A percentile compares a stretch with the other conserved stretches of the same genome.
Conservation (phyloP, 345 rosid genomes). For the Eucalyptus brandiana region DNA sequence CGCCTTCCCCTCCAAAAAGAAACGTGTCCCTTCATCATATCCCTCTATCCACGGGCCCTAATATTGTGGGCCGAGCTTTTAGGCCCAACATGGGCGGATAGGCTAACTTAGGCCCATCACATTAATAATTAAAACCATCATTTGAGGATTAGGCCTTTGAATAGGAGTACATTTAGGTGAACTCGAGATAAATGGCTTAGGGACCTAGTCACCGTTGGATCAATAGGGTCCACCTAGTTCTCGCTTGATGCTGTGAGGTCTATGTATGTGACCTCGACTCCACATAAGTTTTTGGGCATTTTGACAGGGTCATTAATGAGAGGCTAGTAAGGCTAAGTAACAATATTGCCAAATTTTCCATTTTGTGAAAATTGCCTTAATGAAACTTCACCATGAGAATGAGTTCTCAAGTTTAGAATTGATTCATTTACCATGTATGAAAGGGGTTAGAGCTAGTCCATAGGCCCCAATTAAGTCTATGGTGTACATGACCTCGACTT, state of each 20-base stretch:
- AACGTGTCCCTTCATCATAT: too few relatives aligned
- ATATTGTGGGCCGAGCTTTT: too few relatives aligned
- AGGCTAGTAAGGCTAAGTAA: neutral
- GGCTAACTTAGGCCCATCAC: too few relatives aligned
- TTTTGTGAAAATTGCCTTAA: neutral
- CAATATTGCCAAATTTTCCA: neutral
- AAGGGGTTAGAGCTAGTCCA: neutral
- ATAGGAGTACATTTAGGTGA: neutral
- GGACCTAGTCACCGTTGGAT: neutral
- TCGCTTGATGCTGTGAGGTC: neutral
- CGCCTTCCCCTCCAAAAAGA: too few relatives aligned
- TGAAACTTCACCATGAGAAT: neutral
- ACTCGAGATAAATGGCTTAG: neutral
- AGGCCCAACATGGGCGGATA: too few relatives aligned
- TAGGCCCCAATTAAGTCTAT: neutral
- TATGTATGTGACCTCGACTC: neutral
- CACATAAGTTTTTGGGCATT: neutral
- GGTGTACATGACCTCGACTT: too few relatives aligned
- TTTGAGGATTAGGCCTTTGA: neutral
- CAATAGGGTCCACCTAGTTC: neutral
- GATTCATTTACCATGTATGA: neutral
- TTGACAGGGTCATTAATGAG: neutral
- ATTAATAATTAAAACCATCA: too few relatives aligned
- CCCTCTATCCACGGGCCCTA: too few relatives aligned
- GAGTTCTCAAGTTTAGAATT: neutral